Evolutionary conservation across 371 early-diverging fungal species (phyloP).

Genomic region (Syncephalastrum monosporum): DNA sequence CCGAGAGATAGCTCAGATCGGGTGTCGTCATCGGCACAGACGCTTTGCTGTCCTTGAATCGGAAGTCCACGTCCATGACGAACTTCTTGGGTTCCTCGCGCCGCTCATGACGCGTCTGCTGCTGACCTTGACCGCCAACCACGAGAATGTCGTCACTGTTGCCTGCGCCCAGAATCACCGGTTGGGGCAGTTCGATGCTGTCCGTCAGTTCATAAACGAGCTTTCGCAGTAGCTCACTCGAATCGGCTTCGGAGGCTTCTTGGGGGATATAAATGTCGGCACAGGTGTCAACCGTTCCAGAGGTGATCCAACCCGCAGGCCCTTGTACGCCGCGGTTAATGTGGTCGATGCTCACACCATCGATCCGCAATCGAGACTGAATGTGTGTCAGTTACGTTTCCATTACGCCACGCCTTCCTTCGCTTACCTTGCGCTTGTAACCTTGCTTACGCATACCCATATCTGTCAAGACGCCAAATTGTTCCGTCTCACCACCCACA

Average conservation of each 20-base stretch:
- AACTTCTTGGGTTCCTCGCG: conserved; percentile 51
- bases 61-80: conserved; percentile 73
- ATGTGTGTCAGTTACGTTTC: not conserved
- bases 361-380: conserved; percentile 84
- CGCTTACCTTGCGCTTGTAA: conserved; percentile 45
- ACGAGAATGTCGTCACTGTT: conserved; percentile 40
- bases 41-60: conserved; percentile 89
- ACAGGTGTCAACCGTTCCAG: conserved; percentile 83
- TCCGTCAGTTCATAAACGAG: conserved; percentile 79
- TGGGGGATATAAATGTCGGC: conserved; percentile 73
- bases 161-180: conserved; percentile 54
- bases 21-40: conserved; percentile 78
- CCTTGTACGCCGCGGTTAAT: conserved; percentile 85
- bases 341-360: conserved; percentile 90
- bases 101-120: conserved; percentile 54
- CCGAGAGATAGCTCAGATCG: conserved; percentile 75
- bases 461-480: conserved; percentile 48
- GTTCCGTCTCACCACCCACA: conserved; percentile 40
- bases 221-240: conserved; percentile 57
- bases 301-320: conserved; percentile 93
- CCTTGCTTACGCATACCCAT: conserved; percentile 46
- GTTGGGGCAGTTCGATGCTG: conserved; percentile 67
- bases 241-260: conserved; percentile 57
- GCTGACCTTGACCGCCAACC: conserved; percentile 54
- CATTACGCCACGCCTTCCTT: not conserved